These are phyloP conservation scores for Bifiguratus adelaidae DNA, from an alignment of 192 early-diverging fungal species.

Conservation along the genomic window DNA sequence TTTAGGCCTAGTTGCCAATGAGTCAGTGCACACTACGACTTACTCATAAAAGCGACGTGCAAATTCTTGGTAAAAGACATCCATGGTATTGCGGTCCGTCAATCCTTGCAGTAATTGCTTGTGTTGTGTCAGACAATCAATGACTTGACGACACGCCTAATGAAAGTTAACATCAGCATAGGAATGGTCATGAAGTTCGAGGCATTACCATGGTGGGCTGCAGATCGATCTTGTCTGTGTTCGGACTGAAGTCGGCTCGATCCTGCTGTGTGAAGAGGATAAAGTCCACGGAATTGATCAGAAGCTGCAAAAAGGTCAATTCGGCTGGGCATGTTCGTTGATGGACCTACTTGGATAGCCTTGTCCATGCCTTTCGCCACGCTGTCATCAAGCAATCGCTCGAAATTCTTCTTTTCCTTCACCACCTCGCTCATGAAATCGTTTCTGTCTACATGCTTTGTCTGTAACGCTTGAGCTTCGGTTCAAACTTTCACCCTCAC, in stretches of 20 bases:
- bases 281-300: conserved; percentile 77
- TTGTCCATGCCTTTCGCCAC: conserved; percentile 91
- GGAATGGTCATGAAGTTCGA: neutral
- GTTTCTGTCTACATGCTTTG: conserved; percentile 71
- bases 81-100: conserved; percentile 76
- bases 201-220: conserved; percentile 57
- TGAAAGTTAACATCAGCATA: neutral
- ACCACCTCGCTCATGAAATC: conserved; percentile 89
- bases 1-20: neutral
- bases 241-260: conserved; percentile 65
- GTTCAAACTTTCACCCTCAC: neutral
- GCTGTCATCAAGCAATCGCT: conserved; percentile 76
- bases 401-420: conserved; percentile 86
- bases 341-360: conserved; percentile 51
- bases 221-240: conserved; percentile 41
- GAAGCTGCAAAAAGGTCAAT: conserved; percentile 29
- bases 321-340: no score
- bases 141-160: conserved; percentile 65
- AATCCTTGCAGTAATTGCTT: conserved; percentile 61
- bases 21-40: conserved; percentile 8
- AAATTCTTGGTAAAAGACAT: conserved; percentile 87
- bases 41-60: conserved; percentile 82
- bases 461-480: conserved; percentile 7
- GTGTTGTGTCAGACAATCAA: conserved; percentile 71
- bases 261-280: conserved; percentile 67